Evolutionary conservation across 2,329 filamentous ascomycete genomes (phyloP), one percentile per base, ranked within the genome.

Genomic region (Colletotrichum shisoi): DNA sequence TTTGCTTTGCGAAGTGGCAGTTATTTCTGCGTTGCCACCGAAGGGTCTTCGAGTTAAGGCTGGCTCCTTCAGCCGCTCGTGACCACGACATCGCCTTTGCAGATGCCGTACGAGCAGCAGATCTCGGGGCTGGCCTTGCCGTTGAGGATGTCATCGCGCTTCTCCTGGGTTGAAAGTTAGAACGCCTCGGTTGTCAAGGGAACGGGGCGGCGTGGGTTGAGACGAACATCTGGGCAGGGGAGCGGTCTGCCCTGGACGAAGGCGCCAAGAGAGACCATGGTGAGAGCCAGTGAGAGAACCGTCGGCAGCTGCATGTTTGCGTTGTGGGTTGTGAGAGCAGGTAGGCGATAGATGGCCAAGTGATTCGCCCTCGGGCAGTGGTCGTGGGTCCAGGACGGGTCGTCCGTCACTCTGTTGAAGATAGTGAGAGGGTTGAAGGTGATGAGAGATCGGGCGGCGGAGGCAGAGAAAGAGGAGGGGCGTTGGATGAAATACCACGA

Each of bases 31-130:
- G 7, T 21, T n/a, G 7, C 27, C 12, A n/a, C 9, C 12, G 9
- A 58, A 48, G 7, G 42, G 2, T 62, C 68, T 27, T 67, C 5
- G 51, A 15, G 19, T 42, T 49, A 37, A 37, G 11, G 63, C 58
- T 13, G 19, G 27, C 15, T 27, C 71, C 40, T 71, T 72, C 73
- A 78, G 60, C 76, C 78, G 73, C 83, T 82, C 11, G 78, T 78
- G 58, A 84, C 72, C 49, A 85, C 81, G 54, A 85, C 81, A 66
- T 84, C 80, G 60, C 80, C 80, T 62, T 82, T 81, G 75, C 84
- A 86, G 40, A 76, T 76, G 57, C 84, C 84, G 69, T 85, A 85
- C n/a, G 81, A 82, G 73, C 84, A 86, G 74, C 84, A 86, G 13
- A 76, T 80, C 34, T 83, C 80, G n/a, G 82, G 78, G 21, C 79